phyloP scores from a whole-genome alignment of 169 alveolate species.

The Plasmodium coatneyi region DNA sequence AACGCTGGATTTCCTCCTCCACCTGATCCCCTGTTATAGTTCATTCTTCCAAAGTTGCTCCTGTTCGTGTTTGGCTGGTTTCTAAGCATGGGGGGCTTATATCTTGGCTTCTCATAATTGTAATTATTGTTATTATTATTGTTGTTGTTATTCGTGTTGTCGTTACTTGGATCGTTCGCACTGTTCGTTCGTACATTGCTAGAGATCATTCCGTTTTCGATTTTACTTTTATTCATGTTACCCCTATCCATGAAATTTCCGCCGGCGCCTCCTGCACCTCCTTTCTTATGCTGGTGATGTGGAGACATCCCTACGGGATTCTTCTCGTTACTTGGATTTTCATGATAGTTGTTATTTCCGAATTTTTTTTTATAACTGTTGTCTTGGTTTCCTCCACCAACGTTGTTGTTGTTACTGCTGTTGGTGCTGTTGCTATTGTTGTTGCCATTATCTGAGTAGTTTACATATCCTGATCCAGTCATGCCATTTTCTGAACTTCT shows the following conservation, averaged over 20 bases:
- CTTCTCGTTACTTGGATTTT: conserved; percentile 13
- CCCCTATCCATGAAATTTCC: conserved; percentile 6
- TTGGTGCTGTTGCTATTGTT: not conserved
- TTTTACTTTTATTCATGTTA: conserved; percentile 10
- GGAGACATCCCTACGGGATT: not conserved
- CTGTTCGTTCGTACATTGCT: not conserved
- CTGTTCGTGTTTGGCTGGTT: conserved; percentile 33
- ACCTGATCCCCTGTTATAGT: conserved; percentile 35
- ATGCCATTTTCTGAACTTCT: conserved; percentile 9
- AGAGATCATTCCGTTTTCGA: not conserved
- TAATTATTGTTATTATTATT: not conserved
- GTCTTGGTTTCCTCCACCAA: not conserved
- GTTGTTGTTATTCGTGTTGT: not conserved
- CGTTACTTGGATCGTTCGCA: not conserved
- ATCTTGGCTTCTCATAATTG: conserved; percentile 39
- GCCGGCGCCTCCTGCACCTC: not conserved
- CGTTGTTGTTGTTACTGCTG: not conserved
- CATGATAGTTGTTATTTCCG: conserved; percentile 26
- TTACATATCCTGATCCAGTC: not conserved
- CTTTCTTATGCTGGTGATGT: conserved; percentile 35
- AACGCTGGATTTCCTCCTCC: conserved; percentile 35
- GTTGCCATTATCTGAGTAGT: conserved; percentile 9
- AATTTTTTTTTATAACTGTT: conserved; percentile 30
- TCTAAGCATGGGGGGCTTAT: conserved; percentile 67
- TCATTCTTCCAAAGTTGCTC: conserved; percentile 41